These are phyloP conservation scores for Rhodotorula sphaerocarpa DNA, from an alignment of 768 basidiomycete genomes.

Conservation along the genomic window DNA sequence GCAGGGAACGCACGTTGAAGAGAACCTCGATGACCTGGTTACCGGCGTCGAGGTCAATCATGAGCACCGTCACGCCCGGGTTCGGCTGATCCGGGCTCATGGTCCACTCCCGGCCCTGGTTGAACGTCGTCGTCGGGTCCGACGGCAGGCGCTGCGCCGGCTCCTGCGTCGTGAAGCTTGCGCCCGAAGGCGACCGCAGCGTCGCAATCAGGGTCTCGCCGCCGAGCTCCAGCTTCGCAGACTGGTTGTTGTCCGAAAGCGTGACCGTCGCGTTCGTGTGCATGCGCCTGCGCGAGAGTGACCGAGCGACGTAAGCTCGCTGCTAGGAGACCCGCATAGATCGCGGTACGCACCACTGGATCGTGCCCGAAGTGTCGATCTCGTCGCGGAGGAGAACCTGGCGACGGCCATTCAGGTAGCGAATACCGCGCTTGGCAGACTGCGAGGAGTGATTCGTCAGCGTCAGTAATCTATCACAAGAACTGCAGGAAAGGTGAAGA, in stretches of 20 bases:
- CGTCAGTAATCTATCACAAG: too few relatives aligned
- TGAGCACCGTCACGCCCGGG: slow-evolving; percentile 67
- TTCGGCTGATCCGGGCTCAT: slow-evolving; percentile 47
- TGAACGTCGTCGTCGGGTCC: slow-evolving; percentile 18
- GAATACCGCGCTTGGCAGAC: slow-evolving; percentile 72
- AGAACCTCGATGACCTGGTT: slow-evolving; percentile 62
- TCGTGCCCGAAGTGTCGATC: slow-evolving; percentile 49
- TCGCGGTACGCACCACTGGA: slow-evolving; percentile 47
- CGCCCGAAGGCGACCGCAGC: slow-evolving; percentile 59
- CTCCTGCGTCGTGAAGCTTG: slow-evolving; percentile 52
- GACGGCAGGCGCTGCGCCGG: slow-evolving; percentile 8
- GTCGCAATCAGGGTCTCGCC: slow-evolving; percentile 59
- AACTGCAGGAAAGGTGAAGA: too few relatives aligned
- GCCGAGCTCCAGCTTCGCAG: slow-evolving; percentile 67
- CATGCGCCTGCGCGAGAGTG: slow-evolving; percentile 61
- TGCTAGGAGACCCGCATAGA: not conserved
- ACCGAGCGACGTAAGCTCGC: not conserved
- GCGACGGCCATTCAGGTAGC: slow-evolving; percentile 67
- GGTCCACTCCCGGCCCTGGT: not conserved
- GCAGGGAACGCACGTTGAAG: slow-evolving; percentile 52
- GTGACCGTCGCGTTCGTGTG: slow-evolving; percentile 83
- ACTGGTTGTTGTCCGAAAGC: slow-evolving; percentile 52
- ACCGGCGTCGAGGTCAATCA: slow-evolving; percentile 60
- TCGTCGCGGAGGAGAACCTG: slow-evolving; percentile 94
- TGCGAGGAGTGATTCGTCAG: not conserved